These are phyloP conservation scores for Geosmithia morbida DNA, from an alignment of 2,329 filamentous ascomycete species.

Conservation along the genomic window DNA sequence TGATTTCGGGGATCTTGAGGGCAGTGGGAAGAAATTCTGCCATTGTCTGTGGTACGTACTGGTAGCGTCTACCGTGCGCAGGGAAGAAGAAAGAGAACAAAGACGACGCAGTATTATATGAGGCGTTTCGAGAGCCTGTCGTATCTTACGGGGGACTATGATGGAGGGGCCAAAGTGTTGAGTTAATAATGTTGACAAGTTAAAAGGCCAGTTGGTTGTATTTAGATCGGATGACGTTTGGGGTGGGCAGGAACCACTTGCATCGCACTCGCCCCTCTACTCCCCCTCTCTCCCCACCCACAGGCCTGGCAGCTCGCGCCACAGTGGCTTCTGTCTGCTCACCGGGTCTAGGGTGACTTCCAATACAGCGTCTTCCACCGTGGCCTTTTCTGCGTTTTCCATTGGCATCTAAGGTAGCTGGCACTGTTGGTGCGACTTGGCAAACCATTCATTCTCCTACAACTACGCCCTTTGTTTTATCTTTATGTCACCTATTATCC, in stretches of 20 bases:
- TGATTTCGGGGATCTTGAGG: constrained; percentile 69
- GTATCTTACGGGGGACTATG: no score
- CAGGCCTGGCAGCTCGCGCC: constrained; percentile 9
- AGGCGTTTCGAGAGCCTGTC: no score
- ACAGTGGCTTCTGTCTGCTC: constrained; percentile 4
- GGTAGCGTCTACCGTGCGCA: background rate
- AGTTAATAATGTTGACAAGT: no score
- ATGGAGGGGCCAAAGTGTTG: no score
- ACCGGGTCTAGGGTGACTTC: background rate
- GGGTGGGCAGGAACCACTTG: background rate
- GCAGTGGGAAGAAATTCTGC: constrained; percentile 30
- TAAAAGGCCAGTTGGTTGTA: background rate
- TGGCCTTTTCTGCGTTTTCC: constrained; percentile 19
- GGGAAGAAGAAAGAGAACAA: background rate
- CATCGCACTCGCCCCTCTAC: background rate
- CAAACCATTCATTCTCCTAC: background rate
- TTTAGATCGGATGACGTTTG: background rate
- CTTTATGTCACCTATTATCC: background rate
- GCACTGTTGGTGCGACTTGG: background rate
- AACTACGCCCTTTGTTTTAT: background rate
- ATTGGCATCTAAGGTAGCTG: background rate
- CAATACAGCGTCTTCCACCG: constrained; percentile 17
- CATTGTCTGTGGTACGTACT: constrained; percentile 43
- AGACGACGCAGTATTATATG: background rate
- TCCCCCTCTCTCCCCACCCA: constrained; percentile 4